Evolutionary conservation across 2,329 filamentous ascomycete genomes (phyloP).

Genomic region (Endoconidiophora laricicola): DNA sequence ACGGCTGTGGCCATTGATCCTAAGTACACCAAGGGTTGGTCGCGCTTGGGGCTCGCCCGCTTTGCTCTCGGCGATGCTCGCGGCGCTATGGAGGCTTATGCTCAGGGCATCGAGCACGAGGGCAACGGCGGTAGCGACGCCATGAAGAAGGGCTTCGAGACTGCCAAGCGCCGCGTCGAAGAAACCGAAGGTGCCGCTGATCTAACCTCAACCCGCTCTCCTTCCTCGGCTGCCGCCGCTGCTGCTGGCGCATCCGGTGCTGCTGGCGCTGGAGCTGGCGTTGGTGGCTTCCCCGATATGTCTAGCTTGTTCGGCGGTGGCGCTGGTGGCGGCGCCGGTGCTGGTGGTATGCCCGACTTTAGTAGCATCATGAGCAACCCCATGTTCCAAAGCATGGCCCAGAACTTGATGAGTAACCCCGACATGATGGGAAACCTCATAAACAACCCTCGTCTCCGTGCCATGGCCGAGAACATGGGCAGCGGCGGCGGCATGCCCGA

Average conservation of each 20-base stretch:
- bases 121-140: conserved; percentile 87
- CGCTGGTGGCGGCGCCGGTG: conserved; percentile 43
- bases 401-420: conserved; percentile 94
- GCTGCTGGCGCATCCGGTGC: conserved; percentile 19
- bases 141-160: conserved; percentile 95
- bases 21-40: conserved; percentile 95
- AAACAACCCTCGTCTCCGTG: conserved; percentile 75
- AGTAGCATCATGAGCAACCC: conserved; percentile 85
- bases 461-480: conserved; percentile 72
- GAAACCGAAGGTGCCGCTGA: conserved; percentile 48
- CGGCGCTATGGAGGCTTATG: conserved; percentile 88
- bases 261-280: conserved; percentile 16
- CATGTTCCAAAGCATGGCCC: conserved; percentile 95
- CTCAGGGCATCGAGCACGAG: conserved; percentile 82
- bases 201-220: conserved; percentile 4
- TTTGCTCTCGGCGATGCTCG: conserved; percentile 84
- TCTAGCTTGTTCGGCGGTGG: conserved; percentile 56
- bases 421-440: conserved; percentile 83
- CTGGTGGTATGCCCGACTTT: conserved; percentile 76
- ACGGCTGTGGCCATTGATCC: conserved; percentile 77
- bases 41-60: conserved; percentile 72
- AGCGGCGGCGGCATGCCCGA: conserved; percentile 73
- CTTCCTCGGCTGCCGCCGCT: conserved; percentile 19
- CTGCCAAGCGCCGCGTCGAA: conserved; percentile 71
- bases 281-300: conserved; percentile 54